Evolutionary conservation across 352 stramenopile genomes (phyloP).

Genomic region (Phytophthora pisi): DNA sequence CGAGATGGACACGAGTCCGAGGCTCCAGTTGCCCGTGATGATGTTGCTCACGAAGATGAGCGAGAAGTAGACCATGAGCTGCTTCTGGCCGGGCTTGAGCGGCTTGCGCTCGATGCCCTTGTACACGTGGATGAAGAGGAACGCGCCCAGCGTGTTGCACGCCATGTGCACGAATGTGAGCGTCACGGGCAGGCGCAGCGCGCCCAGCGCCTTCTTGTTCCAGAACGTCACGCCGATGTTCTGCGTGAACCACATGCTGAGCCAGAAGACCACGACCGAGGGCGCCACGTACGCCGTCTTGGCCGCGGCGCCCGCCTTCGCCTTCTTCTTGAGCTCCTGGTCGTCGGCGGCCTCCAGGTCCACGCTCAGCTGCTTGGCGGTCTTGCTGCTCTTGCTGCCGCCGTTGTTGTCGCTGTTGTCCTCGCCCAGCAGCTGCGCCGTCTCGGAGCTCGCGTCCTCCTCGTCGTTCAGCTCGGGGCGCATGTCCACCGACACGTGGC

Average conservation of each 20-base stretch:
- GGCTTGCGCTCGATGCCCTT: constrained; percentile 70
- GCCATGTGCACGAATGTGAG: constrained; percentile 95
- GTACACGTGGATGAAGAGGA: constrained; percentile 78
- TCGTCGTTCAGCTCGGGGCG: constrained; percentile 15
- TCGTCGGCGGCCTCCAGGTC: constrained; percentile 29
- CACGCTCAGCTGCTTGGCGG: constrained; percentile 14
- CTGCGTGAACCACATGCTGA: constrained; percentile 88
- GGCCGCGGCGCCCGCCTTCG: constrained; percentile 9
- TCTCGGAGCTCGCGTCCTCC: constrained; percentile 27
- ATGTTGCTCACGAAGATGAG: constrained; percentile 96
- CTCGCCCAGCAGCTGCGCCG: constrained; percentile 30
- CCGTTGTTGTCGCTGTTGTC: constrained; percentile 8
- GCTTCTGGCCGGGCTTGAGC: constrained; percentile 64
- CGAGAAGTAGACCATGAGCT: constrained; percentile 89
- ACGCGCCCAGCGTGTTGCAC: constrained; percentile 91
- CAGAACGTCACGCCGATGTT: constrained; percentile 95
- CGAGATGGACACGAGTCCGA: constrained; percentile 93
- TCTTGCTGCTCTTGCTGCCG: not conserved
- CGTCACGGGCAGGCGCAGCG: constrained; percentile 70
- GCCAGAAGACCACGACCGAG: constrained; percentile 79
- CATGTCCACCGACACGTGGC: constrained; percentile 32
- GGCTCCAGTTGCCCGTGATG: constrained; percentile 93
- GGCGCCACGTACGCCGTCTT: constrained; percentile 77
- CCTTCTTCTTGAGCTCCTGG: constrained; percentile 29
- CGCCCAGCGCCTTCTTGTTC: constrained; percentile 93